phyloP scores from a whole-genome alignment of 2,329 filamentous ascomycete species.

The Aulographum hederae region DNA sequence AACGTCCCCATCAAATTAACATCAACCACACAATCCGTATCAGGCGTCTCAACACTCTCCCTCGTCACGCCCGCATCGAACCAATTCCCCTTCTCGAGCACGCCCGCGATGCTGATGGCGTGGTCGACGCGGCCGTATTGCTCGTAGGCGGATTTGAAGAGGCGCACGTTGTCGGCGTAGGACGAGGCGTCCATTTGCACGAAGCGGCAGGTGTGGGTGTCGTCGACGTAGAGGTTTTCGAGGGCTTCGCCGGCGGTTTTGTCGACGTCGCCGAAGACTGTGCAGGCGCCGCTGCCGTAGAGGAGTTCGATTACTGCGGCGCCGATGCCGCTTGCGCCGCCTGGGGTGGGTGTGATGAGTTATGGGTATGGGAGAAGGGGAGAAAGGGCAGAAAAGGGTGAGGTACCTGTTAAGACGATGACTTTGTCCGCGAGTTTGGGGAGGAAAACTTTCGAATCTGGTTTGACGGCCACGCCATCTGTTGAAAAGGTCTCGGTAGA shows the following conservation, averaged over 20 bases:
- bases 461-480: too few species aligned
- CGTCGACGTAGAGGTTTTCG: not conserved
- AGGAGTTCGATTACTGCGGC: conserved; percentile 26
- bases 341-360: not conserved
- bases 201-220: too few species aligned
- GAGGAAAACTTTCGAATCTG: too few species aligned
- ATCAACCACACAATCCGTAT: not conserved
- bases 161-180: not conserved
- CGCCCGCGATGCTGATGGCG: conserved; percentile 1
- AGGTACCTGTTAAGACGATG: not conserved
- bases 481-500: too few species aligned
- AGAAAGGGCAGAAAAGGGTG: not conserved
- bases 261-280: conserved; percentile 17
- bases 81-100: conserved; percentile 1
- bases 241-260: not conserved
- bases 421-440: not conserved
- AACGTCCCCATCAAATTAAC: not conserved
- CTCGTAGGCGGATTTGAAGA: not conserved
- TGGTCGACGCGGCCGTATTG: conserved; percentile 2
- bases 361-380: too few species aligned
- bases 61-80: not conserved
- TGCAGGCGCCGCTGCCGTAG: conserved; percentile 24
- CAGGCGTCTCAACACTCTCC: conserved; percentile 1
- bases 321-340: conserved; percentile 30
- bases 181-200: not conserved